These are phyloP conservation scores for Aspergillus tamarii DNA, from an alignment of 2,329 filamentous ascomycete species.

Conservation along the genomic window DNA sequence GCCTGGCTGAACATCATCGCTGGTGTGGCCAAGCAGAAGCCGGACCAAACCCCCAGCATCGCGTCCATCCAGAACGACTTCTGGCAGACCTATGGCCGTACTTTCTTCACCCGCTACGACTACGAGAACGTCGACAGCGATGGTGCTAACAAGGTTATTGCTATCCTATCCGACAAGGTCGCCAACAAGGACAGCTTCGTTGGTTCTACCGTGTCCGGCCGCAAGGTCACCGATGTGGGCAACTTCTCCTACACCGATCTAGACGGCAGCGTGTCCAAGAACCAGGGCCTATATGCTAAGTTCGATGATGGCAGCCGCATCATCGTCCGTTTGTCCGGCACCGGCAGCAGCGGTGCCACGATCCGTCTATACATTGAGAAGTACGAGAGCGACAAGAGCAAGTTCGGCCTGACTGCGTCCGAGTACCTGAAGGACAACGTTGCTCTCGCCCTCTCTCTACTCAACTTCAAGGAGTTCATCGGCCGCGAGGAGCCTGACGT, in stretches of 20 bases:
- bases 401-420: constrained; percentile 81
- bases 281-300: constrained; percentile 93
- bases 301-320: constrained; percentile 95
- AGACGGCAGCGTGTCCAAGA: constrained; percentile 93
- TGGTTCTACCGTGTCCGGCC: constrained; percentile 78
- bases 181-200: constrained; percentile 74
- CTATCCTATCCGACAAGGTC: constrained; percentile 77
- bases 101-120: constrained; percentile 98
- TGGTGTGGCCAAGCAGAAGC: constrained; percentile 80
- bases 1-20: constrained; percentile 99
- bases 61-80: constrained; percentile 96
- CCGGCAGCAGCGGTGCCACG: constrained; percentile 91
- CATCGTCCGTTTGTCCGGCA: constrained; percentile 91
- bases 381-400: constrained; percentile 79
- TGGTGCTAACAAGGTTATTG: constrained; percentile 87
- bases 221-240: constrained; percentile 84
- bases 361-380: constrained; percentile 98
- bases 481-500: constrained; percentile 93
- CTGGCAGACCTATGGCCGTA: constrained; percentile 94
- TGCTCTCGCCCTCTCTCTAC: constrained; percentile 76
- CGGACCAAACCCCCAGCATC: constrained; percentile 83
- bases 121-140: constrained; percentile 94
- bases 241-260: constrained; percentile 99
- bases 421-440: constrained; percentile 93
- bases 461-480: constrained; percentile 93